Evolutionary conservation across 2,329 filamentous ascomycete species (phyloP).

Genomic region (Pseudogymnoascus sp.): DNA sequence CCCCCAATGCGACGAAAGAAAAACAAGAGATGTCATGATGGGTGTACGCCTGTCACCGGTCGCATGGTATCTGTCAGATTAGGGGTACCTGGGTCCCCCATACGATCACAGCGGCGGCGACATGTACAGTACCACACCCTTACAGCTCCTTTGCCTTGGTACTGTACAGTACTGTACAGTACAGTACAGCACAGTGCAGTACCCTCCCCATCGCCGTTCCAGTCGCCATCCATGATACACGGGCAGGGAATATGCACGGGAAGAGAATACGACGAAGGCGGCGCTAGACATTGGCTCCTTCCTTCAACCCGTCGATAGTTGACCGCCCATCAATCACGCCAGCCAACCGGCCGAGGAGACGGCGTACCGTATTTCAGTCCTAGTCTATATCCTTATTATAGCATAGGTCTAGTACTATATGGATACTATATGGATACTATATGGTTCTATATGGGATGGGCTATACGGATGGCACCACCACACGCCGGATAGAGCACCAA

Average conservation of each 20-base stretch:
- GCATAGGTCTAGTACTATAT: neutral
- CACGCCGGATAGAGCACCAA: neutral
- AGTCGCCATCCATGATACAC: too few relatives aligned
- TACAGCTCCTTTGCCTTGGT: neutral
- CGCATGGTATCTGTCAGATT: neutral
- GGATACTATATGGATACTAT: too few relatives aligned
- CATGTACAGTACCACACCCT: neutral
- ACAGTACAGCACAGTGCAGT: neutral
- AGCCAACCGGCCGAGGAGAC: neutral
- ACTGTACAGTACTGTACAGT: neutral
- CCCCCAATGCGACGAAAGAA: neutral
- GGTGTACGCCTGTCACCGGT: neutral
- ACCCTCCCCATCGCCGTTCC: neutral
- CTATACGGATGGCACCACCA: neutral
- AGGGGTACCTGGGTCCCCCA: neutral
- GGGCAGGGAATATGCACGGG: neutral
- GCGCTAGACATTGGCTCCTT: neutral
- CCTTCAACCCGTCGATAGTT: neutral
- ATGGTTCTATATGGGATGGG: too few relatives aligned
- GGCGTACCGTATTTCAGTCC: neutral
- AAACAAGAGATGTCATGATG: neutral
- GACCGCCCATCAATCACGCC: neutral
- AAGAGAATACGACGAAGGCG: neutral
- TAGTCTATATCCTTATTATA: neutral
- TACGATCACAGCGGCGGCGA: neutral